Percentiles rank a stretch among this genome's conserved stretches.
phyloP scores from a whole-genome alignment of 768 basidiomycete genomes.

The Lanmaoa rubissima region DNA sequence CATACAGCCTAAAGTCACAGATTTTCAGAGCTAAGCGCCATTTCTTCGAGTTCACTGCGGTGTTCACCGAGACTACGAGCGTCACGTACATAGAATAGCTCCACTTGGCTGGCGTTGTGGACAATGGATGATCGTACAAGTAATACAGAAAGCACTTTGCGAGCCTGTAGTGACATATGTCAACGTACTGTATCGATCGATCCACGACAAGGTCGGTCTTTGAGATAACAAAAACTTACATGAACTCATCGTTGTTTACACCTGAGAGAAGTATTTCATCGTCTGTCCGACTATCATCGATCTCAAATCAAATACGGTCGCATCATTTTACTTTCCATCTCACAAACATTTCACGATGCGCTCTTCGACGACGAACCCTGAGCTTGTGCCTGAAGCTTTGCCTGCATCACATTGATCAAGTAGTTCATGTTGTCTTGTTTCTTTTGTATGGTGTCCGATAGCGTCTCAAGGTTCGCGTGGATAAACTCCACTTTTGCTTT shows the following conservation, averaged over 20 bases:
- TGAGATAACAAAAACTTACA: not conserved
- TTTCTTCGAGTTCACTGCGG: not conserved
- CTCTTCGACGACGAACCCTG: slow-evolving; percentile 22
- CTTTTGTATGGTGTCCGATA: slow-evolving; percentile 87
- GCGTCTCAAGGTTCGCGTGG: slow-evolving; percentile 74
- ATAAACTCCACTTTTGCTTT: slow-evolving; percentile 78
- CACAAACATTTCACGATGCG: slow-evolving; percentile 14
- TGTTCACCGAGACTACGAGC: not conserved
- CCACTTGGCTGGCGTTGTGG: not conserved
- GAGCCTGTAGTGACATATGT: not conserved
- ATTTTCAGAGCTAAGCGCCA: not conserved
- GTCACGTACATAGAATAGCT: not conserved
- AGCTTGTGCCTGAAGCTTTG: slow-evolving; percentile 41
- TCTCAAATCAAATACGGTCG: not conserved
- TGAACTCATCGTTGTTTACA: not conserved
- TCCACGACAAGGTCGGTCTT: not conserved
- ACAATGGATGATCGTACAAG: not conserved
- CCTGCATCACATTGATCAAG: slow-evolving; percentile 70
- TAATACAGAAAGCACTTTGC: not conserved
- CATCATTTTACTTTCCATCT: not conserved
- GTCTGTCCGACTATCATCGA: not conserved
- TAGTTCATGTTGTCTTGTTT: slow-evolving; percentile 89
- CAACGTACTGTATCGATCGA: not conserved
- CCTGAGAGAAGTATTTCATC: not conserved
- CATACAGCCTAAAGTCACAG: not conserved